A percentile compares a stretch with the other conserved stretches of the same genome.
phyloP scores from a whole-genome alignment of 257 asterid genomes.

The Fraxinus quadrangulata region DNA sequence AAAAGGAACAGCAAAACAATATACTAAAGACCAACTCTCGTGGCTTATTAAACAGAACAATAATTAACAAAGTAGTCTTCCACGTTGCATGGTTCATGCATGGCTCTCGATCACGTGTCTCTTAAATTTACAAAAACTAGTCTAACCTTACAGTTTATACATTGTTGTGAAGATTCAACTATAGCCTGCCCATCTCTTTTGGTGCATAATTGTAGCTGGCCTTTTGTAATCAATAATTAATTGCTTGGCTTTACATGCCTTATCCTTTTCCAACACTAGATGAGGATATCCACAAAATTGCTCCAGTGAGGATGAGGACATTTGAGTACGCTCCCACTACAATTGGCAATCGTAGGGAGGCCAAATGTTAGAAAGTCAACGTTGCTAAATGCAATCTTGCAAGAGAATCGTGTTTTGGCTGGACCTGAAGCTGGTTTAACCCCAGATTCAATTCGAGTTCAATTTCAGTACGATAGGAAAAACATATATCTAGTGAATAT shows the following conservation, averaged over 20 bases:
- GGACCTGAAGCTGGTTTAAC: conserved; percentile 99
- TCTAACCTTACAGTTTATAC: neutral
- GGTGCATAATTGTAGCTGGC: conserved; percentile 7
- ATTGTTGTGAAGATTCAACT: neutral
- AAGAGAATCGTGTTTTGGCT: conserved; percentile 91
- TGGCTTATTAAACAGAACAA: too few relatives aligned
- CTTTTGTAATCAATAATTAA: neutral
- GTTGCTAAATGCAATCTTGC: conserved; percentile 81
- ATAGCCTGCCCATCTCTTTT: neutral
- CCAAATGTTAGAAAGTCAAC: conserved; percentile 99
- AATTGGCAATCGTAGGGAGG: conserved; percentile 93
- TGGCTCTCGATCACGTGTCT: neutral
- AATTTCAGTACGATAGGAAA: conserved; percentile 85
- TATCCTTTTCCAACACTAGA: conserved; percentile 33
- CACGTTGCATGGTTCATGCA: too few relatives aligned
- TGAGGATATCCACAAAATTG: conserved; percentile 36
- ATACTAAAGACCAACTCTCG: too few relatives aligned
- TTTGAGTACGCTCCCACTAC: conserved; percentile 70
- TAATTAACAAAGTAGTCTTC: too few relatives aligned
- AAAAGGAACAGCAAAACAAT: too few relatives aligned
- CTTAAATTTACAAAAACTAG: neutral
- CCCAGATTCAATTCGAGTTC: conserved; percentile 88
- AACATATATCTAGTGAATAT: conserved; percentile 61
- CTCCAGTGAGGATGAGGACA: conserved; percentile 45
- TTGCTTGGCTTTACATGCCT: conserved; percentile 7